Base-by-base conservation (phyloP, 495 filamentous ascomycete genomes). In the Penicilliopsis zonata region DNA sequence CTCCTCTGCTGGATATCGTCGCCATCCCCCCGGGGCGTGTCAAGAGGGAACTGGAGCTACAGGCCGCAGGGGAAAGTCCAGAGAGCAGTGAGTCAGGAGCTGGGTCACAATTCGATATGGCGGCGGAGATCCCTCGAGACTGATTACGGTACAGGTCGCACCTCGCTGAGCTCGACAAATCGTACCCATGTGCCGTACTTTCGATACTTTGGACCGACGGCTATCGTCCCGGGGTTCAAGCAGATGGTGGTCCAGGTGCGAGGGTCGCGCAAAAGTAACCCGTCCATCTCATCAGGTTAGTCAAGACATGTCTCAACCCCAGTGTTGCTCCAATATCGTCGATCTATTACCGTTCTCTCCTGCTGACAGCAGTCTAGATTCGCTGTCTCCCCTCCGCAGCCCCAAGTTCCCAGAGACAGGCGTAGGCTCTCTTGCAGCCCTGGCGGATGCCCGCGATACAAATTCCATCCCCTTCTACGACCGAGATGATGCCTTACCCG, bases 221-320 rank as follows among this genome's bases (percentile, higher is more conserved):
- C 84, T 36, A 92, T 92, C 43, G 81, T 87, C 21, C 83, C 83
- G 2, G 84, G 84, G n/a, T 88, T 84, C 55, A 92, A 88, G 52
- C 81, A 87, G 47, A 86, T 88, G 79, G 78, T 65, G 32, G 82
- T 84, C 29, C 78, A 82, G 43, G 73, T 87, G 9, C 71, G 74
- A 39, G 62, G 65, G 35, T 61, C 63, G 25, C 56, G 62, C 41
- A 63, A 59, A 35, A 55, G 64, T 34, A 60, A 66, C 30, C 49
- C 59, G 5, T 63, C 65, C n/a, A 50, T 61, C 27, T 65, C 67
- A 24, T 67, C 65, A 24, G 64, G 60, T 64, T 38, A 34, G 38
- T 41, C 18, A 12, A 20, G n/a, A 15, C 9, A 13, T 21, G 7
- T 25, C 15, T n/a, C n/a, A n/a, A n/a, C n/a, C n/a, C n/a, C n/a